phyloP scores from a whole-genome alignment of 306 rosid species.

The Cucumis cinereus region DNA sequence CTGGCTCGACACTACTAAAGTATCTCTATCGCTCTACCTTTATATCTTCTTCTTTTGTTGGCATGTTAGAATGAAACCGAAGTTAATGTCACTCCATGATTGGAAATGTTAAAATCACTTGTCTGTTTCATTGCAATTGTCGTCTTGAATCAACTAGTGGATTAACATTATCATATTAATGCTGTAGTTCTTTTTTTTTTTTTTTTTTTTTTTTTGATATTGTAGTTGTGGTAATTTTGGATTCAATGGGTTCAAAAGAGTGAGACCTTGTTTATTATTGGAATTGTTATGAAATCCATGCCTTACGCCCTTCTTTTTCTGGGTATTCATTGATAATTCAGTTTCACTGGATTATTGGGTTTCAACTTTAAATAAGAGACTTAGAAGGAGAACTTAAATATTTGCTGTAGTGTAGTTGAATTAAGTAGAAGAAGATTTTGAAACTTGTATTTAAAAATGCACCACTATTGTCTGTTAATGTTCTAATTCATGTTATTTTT shows the following conservation, averaged over 20 bases:
- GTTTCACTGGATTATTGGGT: not conserved
- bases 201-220: not conserved
- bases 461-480: not conserved
- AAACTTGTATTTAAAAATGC: not conserved
- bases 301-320: not conserved
- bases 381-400: not conserved
- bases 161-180: not conserved
- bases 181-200: not conserved
- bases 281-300: not conserved
- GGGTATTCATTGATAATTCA: not conserved
- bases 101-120: not conserved
- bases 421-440: not conserved
- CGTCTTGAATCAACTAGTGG: not conserved
- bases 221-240: not conserved
- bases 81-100: not conserved
- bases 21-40: conserved; percentile 10
- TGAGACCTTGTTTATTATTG: not conserved
- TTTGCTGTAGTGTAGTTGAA: not conserved
- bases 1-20: conserved; percentile 94
- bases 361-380: not conserved
- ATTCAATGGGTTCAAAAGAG: not conserved
- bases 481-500: not conserved
- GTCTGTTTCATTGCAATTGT: not conserved
- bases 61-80: not conserved
- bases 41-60: not conserved